These are phyloP conservation scores for Cucumis sativus DNA, from an alignment of 306 rosid genomes.

Conservation along the genomic window Cucumber_9930_V3 NC_026656.2:19053501-19054000, in stretches of 20 bases:
- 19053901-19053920: conserved; percentile 37
- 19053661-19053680: not conserved
- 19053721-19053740: not conserved
- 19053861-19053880: not conserved
- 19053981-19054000: conserved; percentile 51
- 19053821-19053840: not conserved
- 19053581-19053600: no score
- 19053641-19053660: no score
- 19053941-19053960: conserved; percentile 59
- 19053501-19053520: no score
- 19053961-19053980: conserved; percentile 81
- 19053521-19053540: no score
- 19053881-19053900: conserved; percentile 36
- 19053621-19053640: no score
- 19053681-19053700: not conserved
- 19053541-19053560: no score
- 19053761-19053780: not conserved
- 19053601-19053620: no score
- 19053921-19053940: conserved; percentile 64
- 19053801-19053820: not conserved
- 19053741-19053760: not conserved
- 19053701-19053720: no score
- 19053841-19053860: not conserved
- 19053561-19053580: no score
- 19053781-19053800: not conserved